Percentiles rank a stretch among this genome's conserved stretches.
These are phyloP conservation scores for Turnera subulata DNA, from an alignment of 345 rosid genomes.

Conservation along the genomic window DNA sequence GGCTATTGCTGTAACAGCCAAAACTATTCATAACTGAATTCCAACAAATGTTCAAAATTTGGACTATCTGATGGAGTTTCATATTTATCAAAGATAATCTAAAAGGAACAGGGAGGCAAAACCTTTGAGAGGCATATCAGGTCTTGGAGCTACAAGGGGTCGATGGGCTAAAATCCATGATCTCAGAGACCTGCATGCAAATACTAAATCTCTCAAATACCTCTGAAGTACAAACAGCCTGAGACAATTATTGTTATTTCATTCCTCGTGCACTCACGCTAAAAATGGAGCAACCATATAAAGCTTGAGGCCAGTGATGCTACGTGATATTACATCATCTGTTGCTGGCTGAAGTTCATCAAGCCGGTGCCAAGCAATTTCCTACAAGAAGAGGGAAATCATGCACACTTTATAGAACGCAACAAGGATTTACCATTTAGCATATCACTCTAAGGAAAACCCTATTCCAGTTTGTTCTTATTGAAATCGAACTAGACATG, in stretches of 20 bases:
- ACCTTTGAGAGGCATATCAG: constrained; percentile 70
- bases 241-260: background rate
- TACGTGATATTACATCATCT: constrained; percentile 77
- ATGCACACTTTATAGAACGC: too few species aligned
- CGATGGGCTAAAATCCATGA: constrained; percentile 68
- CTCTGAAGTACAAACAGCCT: background rate
- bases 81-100: background rate
- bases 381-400: constrained; percentile 43
- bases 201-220: constrained; percentile 5
- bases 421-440: too few species aligned
- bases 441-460: too few species aligned
- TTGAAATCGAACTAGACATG: too few species aligned
- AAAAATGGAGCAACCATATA: constrained; percentile 98
- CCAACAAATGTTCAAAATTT: too few species aligned
- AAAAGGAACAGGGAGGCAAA: constrained; percentile 12
- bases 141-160: constrained; percentile 51
- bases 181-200: constrained; percentile 57
- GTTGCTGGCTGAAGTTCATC: constrained; percentile 83
- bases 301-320: constrained; percentile 80
- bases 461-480: too few species aligned
- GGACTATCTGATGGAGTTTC: too few species aligned
- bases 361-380: constrained; percentile 89
- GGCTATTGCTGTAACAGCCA: too few species aligned
- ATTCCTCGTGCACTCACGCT: constrained; percentile 43
- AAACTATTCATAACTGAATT: too few species aligned